Evolutionary conservation across 2,329 filamentous ascomycete genomes (phyloP).

Genomic region (Botryotinia globosa): DNA sequence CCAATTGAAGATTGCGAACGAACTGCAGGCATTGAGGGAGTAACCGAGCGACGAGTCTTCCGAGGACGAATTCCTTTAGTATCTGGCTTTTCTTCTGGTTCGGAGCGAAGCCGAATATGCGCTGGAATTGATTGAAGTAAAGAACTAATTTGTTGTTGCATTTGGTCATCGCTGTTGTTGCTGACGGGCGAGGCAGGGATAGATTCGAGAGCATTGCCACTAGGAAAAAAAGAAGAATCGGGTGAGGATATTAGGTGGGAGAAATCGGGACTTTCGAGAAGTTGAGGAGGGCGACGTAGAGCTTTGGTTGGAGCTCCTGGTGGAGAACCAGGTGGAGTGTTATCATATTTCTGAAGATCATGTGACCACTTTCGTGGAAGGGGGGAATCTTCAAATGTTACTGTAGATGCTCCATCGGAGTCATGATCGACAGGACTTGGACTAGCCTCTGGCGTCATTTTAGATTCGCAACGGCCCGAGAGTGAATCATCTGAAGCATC

Average conservation of each 20-base stretch:
- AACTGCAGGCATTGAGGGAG: conserved; percentile 25
- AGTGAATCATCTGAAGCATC: conserved; percentile 29
- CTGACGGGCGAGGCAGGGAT: conserved; percentile 29
- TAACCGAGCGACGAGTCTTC: conserved; percentile 39
- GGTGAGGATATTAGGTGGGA: conserved; percentile 23
- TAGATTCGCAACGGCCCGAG: conserved; percentile 22
- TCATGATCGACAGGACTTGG: conserved; percentile 24
- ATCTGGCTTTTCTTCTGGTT: conserved; percentile 42
- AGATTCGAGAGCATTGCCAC: conserved; percentile 30
- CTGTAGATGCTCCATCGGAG: conserved; percentile 11
- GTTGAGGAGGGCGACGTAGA: conserved; percentile 22
- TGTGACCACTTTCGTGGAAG: conserved; percentile 27
- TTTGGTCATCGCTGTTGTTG: conserved; percentile 55
- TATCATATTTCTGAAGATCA: conserved; percentile 24
- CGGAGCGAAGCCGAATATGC: conserved; percentile 69
- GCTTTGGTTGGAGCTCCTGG: conserved; percentile 21
- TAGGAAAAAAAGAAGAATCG: conserved; percentile 31
- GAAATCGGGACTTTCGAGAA: conserved; percentile 28
- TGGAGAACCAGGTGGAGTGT: conserved; percentile 32
- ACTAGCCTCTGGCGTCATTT: conserved; percentile 7
- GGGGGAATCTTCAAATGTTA: conserved; percentile 29
- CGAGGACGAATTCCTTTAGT: conserved; percentile 34
- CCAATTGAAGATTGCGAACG: conserved; percentile 28
- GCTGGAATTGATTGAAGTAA: conserved; percentile 76
- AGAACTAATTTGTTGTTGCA: conserved; percentile 76